Evolutionary conservation across 2,329 filamentous ascomycete species (phyloP).

Genomic region (Hypoxylon sp.): DNA sequence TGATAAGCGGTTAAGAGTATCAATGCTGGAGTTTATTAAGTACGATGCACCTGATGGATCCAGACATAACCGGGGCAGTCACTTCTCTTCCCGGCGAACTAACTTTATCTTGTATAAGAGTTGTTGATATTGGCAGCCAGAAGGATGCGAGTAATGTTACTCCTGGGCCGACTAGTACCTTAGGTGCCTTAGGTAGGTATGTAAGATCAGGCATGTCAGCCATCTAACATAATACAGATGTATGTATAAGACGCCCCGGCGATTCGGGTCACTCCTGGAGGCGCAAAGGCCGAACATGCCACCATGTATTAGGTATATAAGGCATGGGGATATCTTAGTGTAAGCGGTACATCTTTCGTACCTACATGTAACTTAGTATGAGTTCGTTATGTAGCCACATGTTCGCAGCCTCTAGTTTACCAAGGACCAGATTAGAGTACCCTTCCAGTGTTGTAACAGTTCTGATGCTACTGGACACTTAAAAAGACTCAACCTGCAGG

Average conservation of each 20-base stretch:
- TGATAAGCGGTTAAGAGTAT: constrained; percentile 3
- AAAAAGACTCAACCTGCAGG: constrained; percentile 30
- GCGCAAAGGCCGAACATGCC: constrained; percentile 22
- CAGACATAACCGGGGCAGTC: constrained; percentile 7
- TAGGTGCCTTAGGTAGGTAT: not conserved
- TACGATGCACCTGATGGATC: not conserved
- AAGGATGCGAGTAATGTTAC: constrained; percentile 3
- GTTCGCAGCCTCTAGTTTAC: not conserved
- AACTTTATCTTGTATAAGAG: not conserved
- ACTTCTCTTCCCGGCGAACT: not conserved
- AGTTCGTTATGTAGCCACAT: constrained; percentile 23
- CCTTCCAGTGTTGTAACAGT: constrained; percentile 16
- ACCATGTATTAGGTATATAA: constrained; percentile 17
- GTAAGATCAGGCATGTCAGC: not conserved
- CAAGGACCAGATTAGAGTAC: too few species aligned
- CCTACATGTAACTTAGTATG: not conserved
- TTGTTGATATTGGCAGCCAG: constrained; percentile 5
- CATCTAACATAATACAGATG: constrained; percentile 1
- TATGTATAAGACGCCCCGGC: constrained; percentile 28
- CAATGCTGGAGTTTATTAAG: not conserved
- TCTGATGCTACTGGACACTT: constrained; percentile 11
- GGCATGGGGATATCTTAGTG: constrained; percentile 17
- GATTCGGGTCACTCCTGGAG: constrained; percentile 33
- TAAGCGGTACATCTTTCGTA: constrained; percentile 5
- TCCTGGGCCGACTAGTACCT: constrained; percentile 1